Base-by-base conservation (phyloP, 2,329 filamentous ascomycete genomes). In the Chaetomium sp. region DNA sequence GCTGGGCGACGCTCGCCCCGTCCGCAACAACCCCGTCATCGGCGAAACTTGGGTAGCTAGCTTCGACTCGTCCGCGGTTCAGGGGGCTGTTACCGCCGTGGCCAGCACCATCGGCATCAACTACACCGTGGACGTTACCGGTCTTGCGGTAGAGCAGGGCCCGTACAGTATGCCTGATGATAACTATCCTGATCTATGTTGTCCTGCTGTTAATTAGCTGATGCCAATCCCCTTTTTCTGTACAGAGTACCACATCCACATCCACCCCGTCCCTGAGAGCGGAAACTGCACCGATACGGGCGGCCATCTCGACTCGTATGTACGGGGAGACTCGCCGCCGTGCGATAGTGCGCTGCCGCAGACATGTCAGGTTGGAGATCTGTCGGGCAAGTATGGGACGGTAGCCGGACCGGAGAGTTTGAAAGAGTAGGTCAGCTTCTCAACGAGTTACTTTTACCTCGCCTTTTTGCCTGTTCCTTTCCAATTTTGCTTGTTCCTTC, bases 321-420 rank as follows among this genome's bases (percentile, higher is more conserved):
- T 71, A 36, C 77, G 79, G 36, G 76, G 76, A 45, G 73, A 81
- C 61, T 64, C 64, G 0, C 71, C 76, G 27, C 62, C 74, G 2
- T 86, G 82, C 65, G 71, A 82, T 59, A 45, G 65, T 9, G 62
- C 66, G 11, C 60, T 68, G 33, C 81, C 80, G 1, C 65, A 76
- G 57, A 79, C 75, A 14, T 86, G 82, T 66, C 76, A 85, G 67
- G 75, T 81, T 5, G 82, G 82, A 49, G 82, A 86, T 65, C 69
- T 85, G 34, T 73, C 76, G 36, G 82, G 82, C 54, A 85, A 85
- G 67, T 74, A 82, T 59, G 79, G 79, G 34, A 71, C 73, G 43
- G 72, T 80, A n/a, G 43, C 37, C 4, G 64, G 59, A 65, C 63
- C 40, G 59, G 64, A 49, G 32, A 59, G 55, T 12, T 36, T 53